phyloP scores from a whole-genome alignment of 164 flowering plant species.

The Echeveria elegans region DNA sequence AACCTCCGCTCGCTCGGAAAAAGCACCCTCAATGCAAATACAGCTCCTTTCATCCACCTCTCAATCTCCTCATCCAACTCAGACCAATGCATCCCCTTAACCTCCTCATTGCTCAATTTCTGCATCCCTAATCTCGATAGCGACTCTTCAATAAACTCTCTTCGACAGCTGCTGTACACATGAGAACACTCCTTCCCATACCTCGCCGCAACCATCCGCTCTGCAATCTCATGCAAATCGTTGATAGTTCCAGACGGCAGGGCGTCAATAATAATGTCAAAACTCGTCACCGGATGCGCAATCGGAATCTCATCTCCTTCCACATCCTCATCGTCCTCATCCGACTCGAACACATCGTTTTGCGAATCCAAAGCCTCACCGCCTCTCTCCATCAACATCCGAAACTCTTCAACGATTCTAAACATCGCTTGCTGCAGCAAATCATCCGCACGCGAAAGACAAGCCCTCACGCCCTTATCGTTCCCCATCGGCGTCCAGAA shows the following conservation, averaged over 20 bases:
- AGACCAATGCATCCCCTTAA: slow-evolving; percentile 58
- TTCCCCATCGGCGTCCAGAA: slow-evolving; percentile 44
- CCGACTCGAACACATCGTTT: slow-evolving; percentile 28
- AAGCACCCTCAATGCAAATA: slow-evolving; percentile 50
- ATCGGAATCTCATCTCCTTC: slow-evolving; percentile 45
- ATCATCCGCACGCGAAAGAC: slow-evolving; percentile 64
- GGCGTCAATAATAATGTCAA: slow-evolving; percentile 70
- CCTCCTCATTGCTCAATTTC: slow-evolving; percentile 71
- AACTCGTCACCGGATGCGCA: slow-evolving; percentile 63
- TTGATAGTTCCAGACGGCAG: slow-evolving; percentile 57
- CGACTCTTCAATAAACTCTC: slow-evolving; percentile 86
- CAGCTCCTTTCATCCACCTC: slow-evolving; percentile 57
- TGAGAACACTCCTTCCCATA: slow-evolving; percentile 75
- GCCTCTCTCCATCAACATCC: slow-evolving; percentile 44
- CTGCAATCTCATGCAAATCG: slow-evolving; percentile 79
- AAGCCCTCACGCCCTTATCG: slow-evolving; percentile 45
- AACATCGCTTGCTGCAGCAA: slow-evolving; percentile 70
- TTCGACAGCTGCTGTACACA: slow-evolving; percentile 61
- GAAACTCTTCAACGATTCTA: slow-evolving; percentile 72
- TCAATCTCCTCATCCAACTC: slow-evolving; percentile 77
- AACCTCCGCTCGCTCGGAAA: slow-evolving; percentile 84
- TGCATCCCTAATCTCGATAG: slow-evolving; percentile 63
- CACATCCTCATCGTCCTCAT: slow-evolving; percentile 36
- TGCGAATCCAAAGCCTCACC: slow-evolving; percentile 29
- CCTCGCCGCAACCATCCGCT: slow-evolving; percentile 78